Percentiles rank a stretch among this genome's conserved stretches.
phyloP scores from a whole-genome alignment of 495 filamentous ascomycete species.

The Pseudotulostoma volvatum region DNA sequence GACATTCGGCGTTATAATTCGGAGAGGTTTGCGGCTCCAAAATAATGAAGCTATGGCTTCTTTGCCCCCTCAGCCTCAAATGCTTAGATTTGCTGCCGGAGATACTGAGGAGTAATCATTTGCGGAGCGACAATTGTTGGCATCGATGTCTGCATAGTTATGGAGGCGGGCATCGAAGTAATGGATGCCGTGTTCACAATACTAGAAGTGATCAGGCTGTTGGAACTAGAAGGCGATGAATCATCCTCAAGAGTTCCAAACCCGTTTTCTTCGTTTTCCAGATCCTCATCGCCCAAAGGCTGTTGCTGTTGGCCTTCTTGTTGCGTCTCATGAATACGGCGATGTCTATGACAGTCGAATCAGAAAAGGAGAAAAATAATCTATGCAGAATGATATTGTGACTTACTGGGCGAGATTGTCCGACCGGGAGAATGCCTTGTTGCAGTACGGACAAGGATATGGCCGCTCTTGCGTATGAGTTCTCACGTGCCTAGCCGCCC shows the following conservation, averaged over 20 bases:
- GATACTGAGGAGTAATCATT: conserved; percentile 30
- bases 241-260: conserved; percentile 61
- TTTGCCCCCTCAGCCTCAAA: too few species aligned
- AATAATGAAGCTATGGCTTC: background rate
- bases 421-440: conserved; percentile 93
- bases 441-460: conserved; percentile 92
- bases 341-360: conserved; percentile 49
- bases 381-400: conserved; percentile 8
- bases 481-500: conserved; percentile 71
- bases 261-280: conserved; percentile 57
- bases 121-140: conserved; percentile 22
- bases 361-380: conserved; percentile 11
- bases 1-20: background rate
- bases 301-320: conserved; percentile 44
- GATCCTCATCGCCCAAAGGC: conserved; percentile 49
- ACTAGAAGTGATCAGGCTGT: conserved; percentile 11
- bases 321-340: conserved; percentile 79
- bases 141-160: conserved; percentile 7
- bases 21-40: background rate
- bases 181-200: conserved; percentile 22
- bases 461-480: conserved; percentile 98
- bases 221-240: conserved; percentile 35
- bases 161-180: conserved; percentile 25
- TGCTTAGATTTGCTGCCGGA: conserved; percentile 32
- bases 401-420: conserved; percentile 97